These are phyloP conservation scores for Auriscalpium orientale DNA, from an alignment of 768 basidiomycete genomes.

Conservation along the genomic window DNA sequence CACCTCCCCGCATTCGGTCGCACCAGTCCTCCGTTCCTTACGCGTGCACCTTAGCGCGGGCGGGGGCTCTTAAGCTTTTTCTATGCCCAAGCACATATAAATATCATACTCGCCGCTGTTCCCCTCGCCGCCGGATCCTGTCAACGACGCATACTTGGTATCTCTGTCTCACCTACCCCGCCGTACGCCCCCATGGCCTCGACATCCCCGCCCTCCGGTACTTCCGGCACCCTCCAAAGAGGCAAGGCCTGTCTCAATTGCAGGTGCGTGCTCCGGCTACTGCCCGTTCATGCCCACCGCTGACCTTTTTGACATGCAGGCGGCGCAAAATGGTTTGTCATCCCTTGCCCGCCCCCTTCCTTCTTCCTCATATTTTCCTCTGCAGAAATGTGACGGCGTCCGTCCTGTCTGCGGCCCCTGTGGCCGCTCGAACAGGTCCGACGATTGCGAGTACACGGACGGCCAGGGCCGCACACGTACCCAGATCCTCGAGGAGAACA, in stretches of 20 bases:
- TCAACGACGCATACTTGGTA: not conserved
- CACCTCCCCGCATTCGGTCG: not conserved
- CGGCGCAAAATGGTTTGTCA: constrained; percentile 12
- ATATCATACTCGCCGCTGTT: not conserved
- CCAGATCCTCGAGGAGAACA: constrained; percentile 49
- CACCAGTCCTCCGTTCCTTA: not conserved
- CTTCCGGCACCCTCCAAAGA: constrained; percentile 13
- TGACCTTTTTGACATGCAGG: not conserved
- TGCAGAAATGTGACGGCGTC: constrained; percentile 58
- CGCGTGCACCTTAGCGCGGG: not conserved
- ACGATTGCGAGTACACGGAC: constrained; percentile 67
- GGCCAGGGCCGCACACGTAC: constrained; percentile 52
- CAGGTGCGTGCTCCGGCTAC: constrained; percentile 5
- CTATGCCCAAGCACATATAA: constrained; percentile 5
- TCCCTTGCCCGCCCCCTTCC: not conserved
- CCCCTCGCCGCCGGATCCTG: not conserved
- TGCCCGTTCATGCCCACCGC: not conserved
- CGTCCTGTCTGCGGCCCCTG: constrained; percentile 64
- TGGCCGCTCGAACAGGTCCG: constrained; percentile 44
- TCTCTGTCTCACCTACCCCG: not conserved
- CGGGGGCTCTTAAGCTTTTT: not conserved
- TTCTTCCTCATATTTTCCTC: not conserved
- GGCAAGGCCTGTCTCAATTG: constrained; percentile 17
- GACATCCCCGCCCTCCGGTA: not conserved
- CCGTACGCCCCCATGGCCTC: constrained; percentile 3